phyloP scores from a whole-genome alignment of 495 filamentous ascomycete genomes.

The Penicillium salamii region DNA sequence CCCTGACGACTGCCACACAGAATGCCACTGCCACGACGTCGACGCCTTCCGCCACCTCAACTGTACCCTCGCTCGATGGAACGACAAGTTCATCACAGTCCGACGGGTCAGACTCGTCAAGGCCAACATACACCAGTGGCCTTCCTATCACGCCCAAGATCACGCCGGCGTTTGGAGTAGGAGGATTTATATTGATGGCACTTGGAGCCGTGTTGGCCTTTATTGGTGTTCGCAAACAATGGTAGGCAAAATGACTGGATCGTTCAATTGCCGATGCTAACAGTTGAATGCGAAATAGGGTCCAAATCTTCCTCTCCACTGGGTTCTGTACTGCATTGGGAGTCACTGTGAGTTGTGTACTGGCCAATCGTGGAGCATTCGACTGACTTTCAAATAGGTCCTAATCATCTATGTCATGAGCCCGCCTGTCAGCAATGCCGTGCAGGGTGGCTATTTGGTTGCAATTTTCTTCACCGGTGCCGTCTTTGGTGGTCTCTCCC shows the following conservation, averaged over 20 bases:
- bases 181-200: conserved; percentile 71
- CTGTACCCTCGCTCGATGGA: conserved; percentile 19
- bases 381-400: conserved; percentile 40
- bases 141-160: conserved; percentile 73
- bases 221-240: conserved; percentile 81
- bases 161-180: conserved; percentile 76
- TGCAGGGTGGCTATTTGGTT: conserved; percentile 88
- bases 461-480: conserved; percentile 72
- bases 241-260: conserved; percentile 33
- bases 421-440: conserved; percentile 67
- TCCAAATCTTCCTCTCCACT: conserved; percentile 79
- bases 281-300: conserved; percentile 30
- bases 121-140: conserved; percentile 22
- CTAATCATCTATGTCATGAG: conserved; percentile 89
- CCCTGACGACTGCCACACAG: conserved; percentile 6
- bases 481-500: conserved; percentile 70
- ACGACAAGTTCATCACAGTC: conserved; percentile 2
- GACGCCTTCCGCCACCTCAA: conserved; percentile 12
- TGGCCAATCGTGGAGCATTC: not conserved
- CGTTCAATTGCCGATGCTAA: conserved; percentile 1
- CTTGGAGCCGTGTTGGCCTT: conserved; percentile 67
- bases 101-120: conserved; percentile 15
- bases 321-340: conserved; percentile 70
- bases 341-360: conserved; percentile 55
- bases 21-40: conserved; percentile 12